Evolutionary conservation across 75 land plant species (phyloP), one percentile per base, ranked within the genome.

Genomic region (Isoetes taiwanensis): DNA sequence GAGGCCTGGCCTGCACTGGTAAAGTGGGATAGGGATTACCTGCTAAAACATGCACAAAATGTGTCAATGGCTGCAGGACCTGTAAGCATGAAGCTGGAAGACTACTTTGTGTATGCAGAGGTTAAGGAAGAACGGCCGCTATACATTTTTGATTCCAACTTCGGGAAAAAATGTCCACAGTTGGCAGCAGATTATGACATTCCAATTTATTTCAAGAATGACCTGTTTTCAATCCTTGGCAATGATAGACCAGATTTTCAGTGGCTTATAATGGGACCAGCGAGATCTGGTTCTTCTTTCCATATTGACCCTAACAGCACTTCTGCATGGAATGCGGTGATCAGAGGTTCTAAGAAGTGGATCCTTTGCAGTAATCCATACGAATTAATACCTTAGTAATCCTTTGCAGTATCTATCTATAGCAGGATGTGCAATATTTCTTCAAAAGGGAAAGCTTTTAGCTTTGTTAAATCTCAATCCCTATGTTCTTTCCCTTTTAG

Each of bases 321-420:
- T 6, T 90, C 93, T 16, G 97, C 97, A 17, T 90, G 97, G 97
- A 90, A 90, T 71, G 97, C 97, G 11, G 82, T 90, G 38, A 73
- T 90, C 26, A 70, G 59, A 37, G 93, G 97, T 40, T 78, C 97
- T 0, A 90, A 90, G 82, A 90, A 90, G 40, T 86, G 97, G 97
- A 67, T 90, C 0, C 55, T 90, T 68, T 90, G n/a, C n/a, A n/a
- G n/a, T n/a, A n/a, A n/a, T n/a, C n/a, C n/a, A n/a, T n/a, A n/a
- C n/a, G n/a, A n/a, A n/a, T n/a, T n/a, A n/a, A n/a, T n/a, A n/a
- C n/a, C n/a, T n/a, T n/a, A n/a, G n/a, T n/a, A n/a, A n/a, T n/a
- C n/a, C n/a, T n/a, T n/a, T n/a, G n/a, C n/a, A n/a, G n/a, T n/a
- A n/a, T n/a, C n/a, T n/a, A n/a, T n/a, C n/a, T n/a, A n/a, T n/a